These are phyloP conservation scores for Pythium dissimile DNA, from an alignment of 352 stramenopile species.

Conservation along the genomic window DNA sequence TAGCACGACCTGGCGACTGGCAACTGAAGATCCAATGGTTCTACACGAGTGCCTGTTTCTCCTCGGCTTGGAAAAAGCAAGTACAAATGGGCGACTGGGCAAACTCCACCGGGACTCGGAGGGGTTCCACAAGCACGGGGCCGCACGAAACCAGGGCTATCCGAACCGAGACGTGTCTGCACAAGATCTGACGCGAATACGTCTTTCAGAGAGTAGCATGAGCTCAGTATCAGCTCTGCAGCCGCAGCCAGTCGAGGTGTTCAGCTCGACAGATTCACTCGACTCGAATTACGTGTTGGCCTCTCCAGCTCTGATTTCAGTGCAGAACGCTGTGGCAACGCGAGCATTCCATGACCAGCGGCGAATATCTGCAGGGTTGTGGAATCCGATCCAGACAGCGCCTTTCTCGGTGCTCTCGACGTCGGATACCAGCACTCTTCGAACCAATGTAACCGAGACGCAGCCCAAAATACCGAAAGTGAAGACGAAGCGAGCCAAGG, in stretches of 20 bases:
- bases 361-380: conserved; percentile 26
- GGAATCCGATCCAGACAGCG: conserved; percentile 32
- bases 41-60: background rate
- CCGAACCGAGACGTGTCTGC: conserved; percentile 45
- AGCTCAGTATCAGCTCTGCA: background rate
- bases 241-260: conserved; percentile 37
- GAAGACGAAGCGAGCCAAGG: background rate
- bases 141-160: conserved; percentile 48
- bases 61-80: background rate
- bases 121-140: conserved; percentile 48
- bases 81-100: conserved; percentile 16
- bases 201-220: background rate
- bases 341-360: conserved; percentile 30
- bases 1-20: conserved; percentile 37
- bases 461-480: background rate
- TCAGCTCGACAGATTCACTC: conserved; percentile 49
- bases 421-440: background rate
- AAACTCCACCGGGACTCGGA: conserved; percentile 54
- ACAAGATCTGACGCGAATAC: background rate
- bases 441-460: background rate
- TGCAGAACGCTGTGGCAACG: conserved; percentile 54
- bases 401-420: background rate
- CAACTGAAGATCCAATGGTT: conserved; percentile 5
- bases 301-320: conserved; percentile 35
- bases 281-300: conserved; percentile 73